Evolutionary conservation across 768 basidiomycete genomes (phyloP).

Genomic region (Kwoniella dendrophila): DNA sequence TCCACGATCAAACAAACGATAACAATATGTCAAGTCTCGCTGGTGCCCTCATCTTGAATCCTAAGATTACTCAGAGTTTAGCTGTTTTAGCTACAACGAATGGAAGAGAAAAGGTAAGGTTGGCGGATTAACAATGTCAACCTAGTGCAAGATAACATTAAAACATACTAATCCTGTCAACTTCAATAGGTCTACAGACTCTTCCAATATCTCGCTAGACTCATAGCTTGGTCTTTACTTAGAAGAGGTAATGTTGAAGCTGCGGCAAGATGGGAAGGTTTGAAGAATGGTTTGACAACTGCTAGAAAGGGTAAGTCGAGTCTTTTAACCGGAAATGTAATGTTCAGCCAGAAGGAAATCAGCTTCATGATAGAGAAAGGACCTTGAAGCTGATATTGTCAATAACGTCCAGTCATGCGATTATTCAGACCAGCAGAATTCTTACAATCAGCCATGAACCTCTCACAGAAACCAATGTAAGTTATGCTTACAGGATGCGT

Average conservation of each 20-base stretch:
- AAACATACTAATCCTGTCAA: constrained; percentile 5
- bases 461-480: constrained; percentile 57
- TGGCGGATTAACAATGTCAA: no score
- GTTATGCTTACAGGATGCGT: constrained; percentile 19
- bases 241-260: constrained; percentile 70
- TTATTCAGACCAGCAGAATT: constrained; percentile 93
- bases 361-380: not conserved
- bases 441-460: constrained; percentile 81
- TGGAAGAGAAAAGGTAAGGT: constrained; percentile 87
- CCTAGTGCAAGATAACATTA: not conserved
- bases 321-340: no score
- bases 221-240: constrained; percentile 80
- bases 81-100: constrained; percentile 77
- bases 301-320: constrained; percentile 74
- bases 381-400: not conserved
- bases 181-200: constrained; percentile 89
- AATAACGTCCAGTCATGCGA: constrained; percentile 75
- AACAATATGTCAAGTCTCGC: constrained; percentile 50
- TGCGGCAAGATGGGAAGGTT: constrained; percentile 74
- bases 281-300: constrained; percentile 81
- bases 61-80: constrained; percentile 71
- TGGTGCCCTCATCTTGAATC: constrained; percentile 76
- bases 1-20: not conserved
- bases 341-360: no score
- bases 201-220: constrained; percentile 84